Percentiles rank a stretch among this genome's conserved stretches.
Evolutionary conservation across 345 rosid species (phyloP).

Genomic region (Populus nigra): DNA sequence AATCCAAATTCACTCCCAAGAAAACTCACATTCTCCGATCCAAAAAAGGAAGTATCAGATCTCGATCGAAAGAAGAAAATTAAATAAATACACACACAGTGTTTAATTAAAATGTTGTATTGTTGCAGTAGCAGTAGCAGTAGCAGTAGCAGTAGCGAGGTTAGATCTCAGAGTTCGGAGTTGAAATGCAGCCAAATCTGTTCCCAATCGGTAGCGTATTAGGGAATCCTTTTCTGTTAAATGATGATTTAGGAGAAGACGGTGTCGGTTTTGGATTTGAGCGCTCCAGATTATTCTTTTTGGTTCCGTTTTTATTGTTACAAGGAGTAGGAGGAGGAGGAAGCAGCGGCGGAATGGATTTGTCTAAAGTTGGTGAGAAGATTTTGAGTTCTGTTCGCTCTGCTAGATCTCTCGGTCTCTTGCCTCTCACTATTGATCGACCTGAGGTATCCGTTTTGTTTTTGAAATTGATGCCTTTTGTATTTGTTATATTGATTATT

Average conservation of each 20-base stretch:
- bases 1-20: background rate
- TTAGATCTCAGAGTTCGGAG: slow-evolving; percentile 29
- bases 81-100: background rate
- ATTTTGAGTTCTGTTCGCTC: slow-evolving; percentile 89
- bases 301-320: slow-evolving; percentile 70
- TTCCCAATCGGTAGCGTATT: slow-evolving; percentile 64
- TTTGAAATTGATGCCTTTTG: background rate
- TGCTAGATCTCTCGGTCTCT: slow-evolving; percentile 82
- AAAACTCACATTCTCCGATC: background rate
- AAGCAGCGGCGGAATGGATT: slow-evolving; percentile 74
- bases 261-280: slow-evolving; percentile 42
- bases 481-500: background rate
- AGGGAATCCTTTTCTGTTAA: slow-evolving; percentile 58
- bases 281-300: slow-evolving; percentile 80
- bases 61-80: background rate
- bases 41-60: background rate
- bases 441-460: slow-evolving; percentile 57
- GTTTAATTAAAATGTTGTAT: background rate
- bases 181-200: slow-evolving; percentile 78
- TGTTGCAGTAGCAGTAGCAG: background rate
- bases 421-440: slow-evolving; percentile 76
- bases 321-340: slow-evolving; percentile 63
- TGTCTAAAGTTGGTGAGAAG: slow-evolving; percentile 88
- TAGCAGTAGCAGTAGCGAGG: background rate
- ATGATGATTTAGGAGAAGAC: slow-evolving; percentile 55